Evolutionary conservation across 768 basidiomycete species (phyloP).

Genomic region (Lactarius quietus): DNA sequence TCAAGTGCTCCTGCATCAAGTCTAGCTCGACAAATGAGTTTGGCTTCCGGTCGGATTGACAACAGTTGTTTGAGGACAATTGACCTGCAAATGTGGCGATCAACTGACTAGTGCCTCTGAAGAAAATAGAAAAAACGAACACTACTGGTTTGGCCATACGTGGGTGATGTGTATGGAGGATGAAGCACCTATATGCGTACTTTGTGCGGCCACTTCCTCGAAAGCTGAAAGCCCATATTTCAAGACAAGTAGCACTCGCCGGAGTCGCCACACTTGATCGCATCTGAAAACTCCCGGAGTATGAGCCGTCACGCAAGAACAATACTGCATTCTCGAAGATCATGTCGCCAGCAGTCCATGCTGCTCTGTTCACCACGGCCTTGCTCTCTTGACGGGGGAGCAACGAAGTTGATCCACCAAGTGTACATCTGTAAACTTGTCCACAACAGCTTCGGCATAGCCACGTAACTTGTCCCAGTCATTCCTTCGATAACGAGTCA

Average conservation of each 20-base stretch:
- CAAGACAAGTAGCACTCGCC: conserved; percentile 22
- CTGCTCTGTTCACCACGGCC: no score
- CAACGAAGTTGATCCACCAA: background rate
- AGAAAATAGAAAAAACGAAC: conserved; percentile 6
- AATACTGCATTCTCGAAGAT: conserved; percentile 20
- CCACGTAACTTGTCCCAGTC: no score
- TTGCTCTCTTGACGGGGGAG: background rate
- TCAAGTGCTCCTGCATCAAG: conserved; percentile 36
- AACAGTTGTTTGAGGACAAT: conserved; percentile 36
- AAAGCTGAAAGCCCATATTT: conserved; percentile 29
- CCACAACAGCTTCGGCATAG: background rate
- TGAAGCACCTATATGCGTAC: conserved; percentile 27
- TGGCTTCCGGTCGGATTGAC: conserved; percentile 14
- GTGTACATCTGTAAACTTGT: background rate
- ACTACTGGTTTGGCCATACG: conserved; percentile 24
- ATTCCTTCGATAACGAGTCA: no score
- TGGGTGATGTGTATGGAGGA: conserved; percentile 20
- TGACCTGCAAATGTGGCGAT: conserved; percentile 22
- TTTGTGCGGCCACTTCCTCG: conserved; percentile 32
- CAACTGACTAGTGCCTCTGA: no score
- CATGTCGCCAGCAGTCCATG: conserved; percentile 4
- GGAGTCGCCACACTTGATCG: conserved; percentile 23
- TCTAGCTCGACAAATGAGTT: conserved; percentile 32
- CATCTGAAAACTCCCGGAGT: no score
- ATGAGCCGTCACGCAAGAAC: no score